Percentiles rank a stretch among this genome's conserved stretches.
phyloP scores from a whole-genome alignment of 2,329 filamentous ascomycete genomes.

The Tolypocladium sp. region DNA sequence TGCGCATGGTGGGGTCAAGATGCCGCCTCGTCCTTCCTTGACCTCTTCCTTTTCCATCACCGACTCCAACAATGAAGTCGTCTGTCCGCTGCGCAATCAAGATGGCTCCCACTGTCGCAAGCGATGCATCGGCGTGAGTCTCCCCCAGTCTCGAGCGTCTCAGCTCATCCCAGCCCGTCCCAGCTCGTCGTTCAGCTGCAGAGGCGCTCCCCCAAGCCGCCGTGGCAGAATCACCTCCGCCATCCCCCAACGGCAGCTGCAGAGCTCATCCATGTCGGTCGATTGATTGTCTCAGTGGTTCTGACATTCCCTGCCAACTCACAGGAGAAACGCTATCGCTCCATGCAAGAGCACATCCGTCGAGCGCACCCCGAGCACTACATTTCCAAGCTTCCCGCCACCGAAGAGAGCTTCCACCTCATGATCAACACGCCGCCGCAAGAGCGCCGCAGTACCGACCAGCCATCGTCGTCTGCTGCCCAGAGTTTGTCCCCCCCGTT shows the following conservation, averaged over 20 bases:
- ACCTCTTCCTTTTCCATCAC: constrained; percentile 88
- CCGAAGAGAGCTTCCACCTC: constrained; percentile 91
- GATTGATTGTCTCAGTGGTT: background rate
- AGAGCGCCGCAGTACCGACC: constrained; percentile 47
- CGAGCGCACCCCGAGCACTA: constrained; percentile 95
- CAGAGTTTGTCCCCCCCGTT: constrained; percentile 19
- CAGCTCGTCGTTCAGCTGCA: background rate
- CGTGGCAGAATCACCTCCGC: background rate
- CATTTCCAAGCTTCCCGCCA: constrained; percentile 94
- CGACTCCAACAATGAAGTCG: constrained; percentile 90
- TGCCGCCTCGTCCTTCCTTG: constrained; percentile 82
- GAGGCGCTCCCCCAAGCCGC: background rate
- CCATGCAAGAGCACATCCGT: constrained; percentile 98
- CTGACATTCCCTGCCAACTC: constrained; percentile 15
- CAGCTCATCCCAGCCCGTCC: background rate
- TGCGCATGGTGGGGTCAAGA: constrained; percentile 55
- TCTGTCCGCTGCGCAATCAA: constrained; percentile 90
- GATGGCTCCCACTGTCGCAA: constrained; percentile 97
- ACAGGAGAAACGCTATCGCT: constrained; percentile 92
- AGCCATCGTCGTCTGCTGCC: constrained; percentile 20
- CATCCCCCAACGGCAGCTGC: background rate
- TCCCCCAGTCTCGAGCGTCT: background rate
- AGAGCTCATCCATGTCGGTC: background rate
- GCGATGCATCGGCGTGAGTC: constrained; percentile 93
- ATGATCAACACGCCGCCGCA: constrained; percentile 90